Conservation (phyloP, 768 basidiomycete genomes). For the Kwoniella europaea region DNA sequence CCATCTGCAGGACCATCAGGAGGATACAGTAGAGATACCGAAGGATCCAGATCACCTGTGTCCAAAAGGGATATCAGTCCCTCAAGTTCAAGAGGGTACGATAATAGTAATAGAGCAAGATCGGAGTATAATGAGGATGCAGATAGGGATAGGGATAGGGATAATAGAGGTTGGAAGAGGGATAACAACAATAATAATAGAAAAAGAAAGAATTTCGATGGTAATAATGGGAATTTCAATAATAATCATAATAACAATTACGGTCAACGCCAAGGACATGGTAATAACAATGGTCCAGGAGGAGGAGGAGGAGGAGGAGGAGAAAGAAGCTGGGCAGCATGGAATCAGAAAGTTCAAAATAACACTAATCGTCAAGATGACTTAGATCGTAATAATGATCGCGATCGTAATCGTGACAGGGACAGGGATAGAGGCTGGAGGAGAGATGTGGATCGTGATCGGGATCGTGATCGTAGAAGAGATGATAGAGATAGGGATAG, state of each 20-base stretch:
- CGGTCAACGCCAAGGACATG: no score
- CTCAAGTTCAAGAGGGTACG: conserved; percentile 14
- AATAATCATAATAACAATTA: not conserved
- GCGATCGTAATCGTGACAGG: conserved; percentile 9
- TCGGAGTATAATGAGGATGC: not conserved
- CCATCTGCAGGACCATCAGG: conserved; percentile 13
- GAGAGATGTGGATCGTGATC: conserved; percentile 14
- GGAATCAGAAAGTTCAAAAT: conserved; percentile 21
- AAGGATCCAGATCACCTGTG: conserved; percentile 10
- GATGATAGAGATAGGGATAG: conserved; percentile 17
- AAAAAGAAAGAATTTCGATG: conserved; percentile 12
- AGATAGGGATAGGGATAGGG: conserved; percentile 3
- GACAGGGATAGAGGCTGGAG: conserved; percentile 14
- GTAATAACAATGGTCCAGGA: not conserved
- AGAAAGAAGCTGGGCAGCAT: conserved; percentile 27
- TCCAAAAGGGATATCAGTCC: conserved; percentile 1
- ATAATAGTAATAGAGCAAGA: no score
- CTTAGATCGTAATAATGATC: conserved; percentile 15
- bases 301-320: not conserved
- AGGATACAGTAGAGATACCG: not conserved
- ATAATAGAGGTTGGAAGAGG: not conserved
- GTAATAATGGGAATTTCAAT: not conserved
- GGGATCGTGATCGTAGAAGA: conserved; percentile 19
- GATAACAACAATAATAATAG: not conserved
- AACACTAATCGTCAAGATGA: conserved; percentile 1